Evolutionary conservation across 139 green algal species (phyloP), one percentile per base, ranked within the genome.

Genomic region (Trebouxia sp.): DNA sequence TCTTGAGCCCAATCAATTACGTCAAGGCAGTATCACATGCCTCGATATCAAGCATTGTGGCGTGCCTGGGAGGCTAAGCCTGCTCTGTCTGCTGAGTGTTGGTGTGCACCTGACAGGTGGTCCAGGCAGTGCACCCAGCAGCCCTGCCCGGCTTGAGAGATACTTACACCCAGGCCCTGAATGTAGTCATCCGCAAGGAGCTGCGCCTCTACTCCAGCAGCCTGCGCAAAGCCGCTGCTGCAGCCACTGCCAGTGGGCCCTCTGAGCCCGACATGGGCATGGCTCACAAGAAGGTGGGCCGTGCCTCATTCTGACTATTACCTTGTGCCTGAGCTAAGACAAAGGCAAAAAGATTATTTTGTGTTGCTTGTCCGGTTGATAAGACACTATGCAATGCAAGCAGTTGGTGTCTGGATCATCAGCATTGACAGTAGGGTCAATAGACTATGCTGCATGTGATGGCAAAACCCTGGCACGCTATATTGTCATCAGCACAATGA

Each of bases 151-250:
- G 74, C 32, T 66, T 88, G n/a, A 20, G 80, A 1, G 78, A 81
- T 24, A 35, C 45, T 1, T 90, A 90, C 82, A 82, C 74, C 81
- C 26, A 58, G 38, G 58, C 86, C 1, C 26, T 87, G 26, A 89
- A 87, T 50, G 28, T 65, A 20, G 66, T 89, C 55, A 75, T 90
- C 43, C 65, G 75, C 11, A 72, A 69, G 48, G 84, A 89, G 82
- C 50, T 84, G 80, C 80, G 67, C 39, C 42, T 35, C 1, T 83
- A 72, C 9, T 77, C 66, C 20, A 74, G 65, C 6, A 74, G 55
- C 14, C 62, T 72, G 32, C 62, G 62, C 32, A 72, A 72, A 35
- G 32, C 32, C 0, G 62, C 35, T 7, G 32, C 32, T 30, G 62
- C 62, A 14, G 26, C 6, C 12, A 43, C n/a, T 28, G 62, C 32